A percentile compares a stretch with the other conserved stretches of the same genome.
phyloP scores from a whole-genome alignment of 495 filamentous ascomycete species.

The Lentithecium fluviatile region DNA sequence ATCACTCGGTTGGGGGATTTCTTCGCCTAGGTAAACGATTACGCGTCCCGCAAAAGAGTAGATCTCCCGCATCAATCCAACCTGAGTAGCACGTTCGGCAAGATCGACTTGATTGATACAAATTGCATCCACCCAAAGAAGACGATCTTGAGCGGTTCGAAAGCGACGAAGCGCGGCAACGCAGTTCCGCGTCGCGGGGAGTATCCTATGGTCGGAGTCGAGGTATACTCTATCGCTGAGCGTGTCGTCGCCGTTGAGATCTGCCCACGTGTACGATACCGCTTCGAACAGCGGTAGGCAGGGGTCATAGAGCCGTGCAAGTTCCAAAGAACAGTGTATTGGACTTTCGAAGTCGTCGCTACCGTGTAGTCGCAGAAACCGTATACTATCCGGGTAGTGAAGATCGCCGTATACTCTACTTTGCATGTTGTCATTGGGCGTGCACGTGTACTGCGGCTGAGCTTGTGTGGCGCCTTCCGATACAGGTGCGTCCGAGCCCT shows the following conservation, averaged over 20 bases:
- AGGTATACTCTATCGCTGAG: background rate
- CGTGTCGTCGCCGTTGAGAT: background rate
- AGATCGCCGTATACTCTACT: background rate
- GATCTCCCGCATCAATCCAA: background rate
- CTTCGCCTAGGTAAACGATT: background rate
- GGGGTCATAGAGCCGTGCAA: background rate
- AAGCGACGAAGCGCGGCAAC: background rate
- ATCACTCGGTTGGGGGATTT: too few species aligned
- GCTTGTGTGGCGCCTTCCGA: background rate
- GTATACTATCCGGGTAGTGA: background rate
- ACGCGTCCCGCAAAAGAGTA: background rate
- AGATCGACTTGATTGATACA: background rate
- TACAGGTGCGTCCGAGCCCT: too few species aligned
- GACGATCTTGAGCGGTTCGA: background rate
- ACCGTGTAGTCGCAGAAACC: background rate
- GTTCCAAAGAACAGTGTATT: background rate
- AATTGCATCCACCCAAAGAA: too few species aligned
- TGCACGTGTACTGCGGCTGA: background rate
- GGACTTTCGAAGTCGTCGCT: background rate
- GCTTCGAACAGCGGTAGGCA: constrained; percentile 1
- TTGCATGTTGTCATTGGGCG: background rate
- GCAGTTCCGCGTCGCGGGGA: background rate
- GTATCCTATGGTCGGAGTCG: background rate
- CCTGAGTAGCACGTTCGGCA: background rate
- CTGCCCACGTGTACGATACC: constrained; percentile 4